Conservation (phyloP, 805 yeast genomes). For the Maudiozyma pseudohumilis region DNA sequence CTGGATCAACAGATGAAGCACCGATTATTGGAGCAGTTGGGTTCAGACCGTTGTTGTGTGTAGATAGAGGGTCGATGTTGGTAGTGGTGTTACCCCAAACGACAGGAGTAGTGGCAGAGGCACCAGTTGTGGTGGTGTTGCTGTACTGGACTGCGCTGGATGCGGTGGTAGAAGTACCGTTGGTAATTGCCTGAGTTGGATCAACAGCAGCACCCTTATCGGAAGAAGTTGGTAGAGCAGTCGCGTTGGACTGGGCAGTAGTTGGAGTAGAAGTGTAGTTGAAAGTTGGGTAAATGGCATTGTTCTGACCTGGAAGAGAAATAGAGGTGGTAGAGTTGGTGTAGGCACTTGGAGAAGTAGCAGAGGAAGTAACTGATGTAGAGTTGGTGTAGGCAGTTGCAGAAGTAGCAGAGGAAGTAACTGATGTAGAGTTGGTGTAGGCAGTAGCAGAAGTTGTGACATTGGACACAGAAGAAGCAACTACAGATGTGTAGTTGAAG, state of each 20-base stretch:
- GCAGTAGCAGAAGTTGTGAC: no score
- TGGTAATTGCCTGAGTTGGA: no score
- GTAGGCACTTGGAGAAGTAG: background rate
- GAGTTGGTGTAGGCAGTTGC: background rate
- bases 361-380: background rate
- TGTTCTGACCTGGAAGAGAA: background rate
- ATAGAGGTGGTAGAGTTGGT: background rate
- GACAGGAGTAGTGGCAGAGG: background rate
- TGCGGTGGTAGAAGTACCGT: background rate
- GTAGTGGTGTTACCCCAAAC: background rate
- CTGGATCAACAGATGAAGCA: background rate
- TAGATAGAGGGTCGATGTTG: background rate
- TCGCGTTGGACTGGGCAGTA: no score
- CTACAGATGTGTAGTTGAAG: background rate
- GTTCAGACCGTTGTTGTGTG: background rate
- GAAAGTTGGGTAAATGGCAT: background rate
- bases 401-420: background rate
- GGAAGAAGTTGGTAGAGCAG: background rate
- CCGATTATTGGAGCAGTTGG: no score
- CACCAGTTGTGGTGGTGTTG: background rate
- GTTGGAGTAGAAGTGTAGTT: background rate
- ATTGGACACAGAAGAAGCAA: no score
- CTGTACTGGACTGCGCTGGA: no score
- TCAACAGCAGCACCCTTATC: background rate
- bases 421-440: background rate